Evolutionary conservation across 192 early-diverging fungal genomes (phyloP), one percentile per base, ranked within the genome.

Genomic region (Coemansia sp.): DNA sequence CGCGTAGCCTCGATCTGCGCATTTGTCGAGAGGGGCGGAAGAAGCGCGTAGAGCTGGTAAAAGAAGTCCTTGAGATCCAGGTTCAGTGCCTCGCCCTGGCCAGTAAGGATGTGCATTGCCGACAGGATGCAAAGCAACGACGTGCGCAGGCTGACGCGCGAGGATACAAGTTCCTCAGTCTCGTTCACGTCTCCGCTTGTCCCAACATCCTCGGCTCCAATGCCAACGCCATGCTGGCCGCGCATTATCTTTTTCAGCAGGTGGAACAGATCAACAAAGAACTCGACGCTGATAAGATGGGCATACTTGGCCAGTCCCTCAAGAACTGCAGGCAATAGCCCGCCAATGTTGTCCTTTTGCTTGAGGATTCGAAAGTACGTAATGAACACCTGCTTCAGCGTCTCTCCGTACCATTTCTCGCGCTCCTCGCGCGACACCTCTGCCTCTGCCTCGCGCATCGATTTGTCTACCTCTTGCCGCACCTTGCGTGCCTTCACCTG

Each of bases 361-460:
- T 97, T 96, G 43, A 99, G 84, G 36, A 99, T 92, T 43, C 95
- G 86, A 83, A 99, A 97, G 72, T 97, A 97, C 6, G 90, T 94
- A 34, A 93, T 71, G 76, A 99, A 99, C 13, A 99, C 88, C 43
- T 91, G 84, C 81, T 97, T 96, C 22, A 99, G 82, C 1, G 97
- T 97, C 79, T 97, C 94, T 4, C 92, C 90, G 46, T 95, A 93
- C 86, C 90, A 83, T 59, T 89, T 87, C 55, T 89, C 81, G 65
- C 87, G 90, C 67, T 93, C 94, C 56, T 95, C 91, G 59, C 88
- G 86, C 62, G 90, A 87, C 20, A 92, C 90, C 19, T 88, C 87
- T 0, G 93, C 95, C 74, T 97, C 94, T 2, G 94, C 94, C 64
- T 95, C 96, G 77, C 89, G 89, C 82, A 98, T 68, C 15, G 71